phyloP scores from a whole-genome alignment of 768 basidiomycete species.

The Jaapia argillacea region DNA sequence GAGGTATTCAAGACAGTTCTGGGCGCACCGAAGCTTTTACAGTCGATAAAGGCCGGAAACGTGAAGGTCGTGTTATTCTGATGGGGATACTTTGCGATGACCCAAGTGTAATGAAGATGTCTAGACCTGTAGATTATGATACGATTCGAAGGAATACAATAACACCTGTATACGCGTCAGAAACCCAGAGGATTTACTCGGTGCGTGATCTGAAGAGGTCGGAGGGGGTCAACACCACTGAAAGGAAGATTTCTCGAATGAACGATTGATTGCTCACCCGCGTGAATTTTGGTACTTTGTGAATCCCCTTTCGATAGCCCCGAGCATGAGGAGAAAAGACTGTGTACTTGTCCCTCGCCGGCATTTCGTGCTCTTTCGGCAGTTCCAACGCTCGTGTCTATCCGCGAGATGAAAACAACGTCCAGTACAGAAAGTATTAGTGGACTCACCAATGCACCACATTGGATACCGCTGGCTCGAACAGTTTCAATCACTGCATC shows the following conservation, averaged over 20 bases:
- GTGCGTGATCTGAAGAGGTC: slow-evolving; percentile 56
- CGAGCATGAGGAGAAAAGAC: slow-evolving; percentile 59
- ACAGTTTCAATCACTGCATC: slow-evolving; percentile 91
- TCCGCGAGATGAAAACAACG: not conserved
- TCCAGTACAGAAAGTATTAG: not conserved
- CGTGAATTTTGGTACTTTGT: slow-evolving; percentile 97
- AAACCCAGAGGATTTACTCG: slow-evolving; percentile 90
- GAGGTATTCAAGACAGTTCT: slow-evolving; percentile 72
- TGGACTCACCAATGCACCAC: slow-evolving; percentile 58
- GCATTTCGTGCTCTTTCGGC: slow-evolving; percentile 93
- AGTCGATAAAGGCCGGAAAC: slow-evolving; percentile 60
- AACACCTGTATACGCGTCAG: slow-evolving; percentile 28
- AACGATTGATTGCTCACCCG: too few relatives aligned
- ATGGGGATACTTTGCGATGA: not conserved
- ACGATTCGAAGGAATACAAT: not conserved
- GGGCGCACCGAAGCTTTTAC: slow-evolving; percentile 47
- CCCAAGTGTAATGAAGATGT: not conserved
- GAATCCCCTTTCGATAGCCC: slow-evolving; percentile 90
- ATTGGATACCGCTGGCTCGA: slow-evolving; percentile 70
- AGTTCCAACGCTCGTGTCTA: slow-evolving; percentile 70
- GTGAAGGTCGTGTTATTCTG: slow-evolving; percentile 77
- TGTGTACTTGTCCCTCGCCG: slow-evolving; percentile 89
- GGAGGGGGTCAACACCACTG: slow-evolving; percentile 3
- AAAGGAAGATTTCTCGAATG: slow-evolving; percentile 4
- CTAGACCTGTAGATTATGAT: not conserved